phyloP scores from a whole-genome alignment of 805 yeast species.

The Candida stauntonica region DNA sequence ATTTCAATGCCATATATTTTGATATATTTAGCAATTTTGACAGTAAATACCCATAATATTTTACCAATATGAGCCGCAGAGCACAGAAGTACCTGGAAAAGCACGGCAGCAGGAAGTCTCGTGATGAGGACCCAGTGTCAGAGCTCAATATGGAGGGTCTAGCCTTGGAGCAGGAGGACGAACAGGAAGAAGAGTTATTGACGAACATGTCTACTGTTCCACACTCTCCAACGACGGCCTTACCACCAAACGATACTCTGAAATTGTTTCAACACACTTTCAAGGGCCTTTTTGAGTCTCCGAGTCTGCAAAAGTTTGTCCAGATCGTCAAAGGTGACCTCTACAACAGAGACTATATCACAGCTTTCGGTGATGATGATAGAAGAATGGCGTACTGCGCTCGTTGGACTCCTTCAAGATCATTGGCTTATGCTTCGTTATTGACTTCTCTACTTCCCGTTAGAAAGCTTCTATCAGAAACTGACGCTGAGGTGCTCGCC shows the following conservation, averaged over 20 bases:
- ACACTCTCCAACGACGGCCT: constrained; percentile 15
- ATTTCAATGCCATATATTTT: no score
- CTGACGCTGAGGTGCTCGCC: constrained; percentile 44
- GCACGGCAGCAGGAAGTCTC: constrained; percentile 5
- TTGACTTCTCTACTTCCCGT: constrained; percentile 49
- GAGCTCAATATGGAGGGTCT: neutral
- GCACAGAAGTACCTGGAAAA: constrained; percentile 17
- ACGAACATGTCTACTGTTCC: constrained; percentile 14
- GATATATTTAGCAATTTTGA: no score
- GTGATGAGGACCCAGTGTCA: no score
- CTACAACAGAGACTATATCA: constrained; percentile 62
- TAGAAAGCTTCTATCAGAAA: constrained; percentile 29
- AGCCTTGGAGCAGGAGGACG: constrained; percentile 8
- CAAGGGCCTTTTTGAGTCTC: constrained; percentile 20
- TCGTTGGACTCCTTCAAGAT: constrained; percentile 84
- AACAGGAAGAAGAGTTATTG: neutral
- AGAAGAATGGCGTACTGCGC: constrained; percentile 74
- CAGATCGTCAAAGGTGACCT: constrained; percentile 69
- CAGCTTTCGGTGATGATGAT: constrained; percentile 60
- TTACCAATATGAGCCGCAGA: constrained; percentile 28
- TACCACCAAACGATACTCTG: constrained; percentile 23
- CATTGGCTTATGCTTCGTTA: constrained; percentile 67
- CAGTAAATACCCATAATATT: no score
- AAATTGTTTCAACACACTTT: constrained; percentile 22
- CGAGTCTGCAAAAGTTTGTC: constrained; percentile 35